Percentiles rank a stretch among this genome's conserved stretches.
phyloP scores from a whole-genome alignment of 1,284 basidiomycete species.

The Fomes fomentarius region DNA sequence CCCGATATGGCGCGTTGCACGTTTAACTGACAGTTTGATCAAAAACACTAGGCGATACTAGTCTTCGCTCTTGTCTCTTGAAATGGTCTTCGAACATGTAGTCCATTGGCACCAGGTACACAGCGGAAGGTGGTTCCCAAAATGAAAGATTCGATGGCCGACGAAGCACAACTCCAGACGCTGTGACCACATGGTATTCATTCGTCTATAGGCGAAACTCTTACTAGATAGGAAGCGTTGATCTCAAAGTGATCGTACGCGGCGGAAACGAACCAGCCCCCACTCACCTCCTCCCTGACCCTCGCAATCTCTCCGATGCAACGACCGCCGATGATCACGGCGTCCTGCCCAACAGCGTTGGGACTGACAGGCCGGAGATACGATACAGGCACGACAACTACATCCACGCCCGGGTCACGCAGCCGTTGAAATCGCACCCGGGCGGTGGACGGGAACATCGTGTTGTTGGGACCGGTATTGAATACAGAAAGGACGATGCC shows the following conservation, averaged over 20 bases:
- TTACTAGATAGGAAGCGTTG: conserved; percentile 13
- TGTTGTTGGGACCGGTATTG: conserved; percentile 18
- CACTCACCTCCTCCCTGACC: conserved; percentile 23
- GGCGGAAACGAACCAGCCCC: conserved; percentile 26
- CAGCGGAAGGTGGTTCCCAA: no score
- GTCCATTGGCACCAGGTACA: no score
- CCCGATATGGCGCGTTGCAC: no score
- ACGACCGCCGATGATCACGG: conserved; percentile 21
- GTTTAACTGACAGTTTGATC: no score
- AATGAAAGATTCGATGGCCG: no score
- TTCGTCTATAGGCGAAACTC: conserved; percentile 3
- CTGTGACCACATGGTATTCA: no score
- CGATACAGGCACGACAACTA: conserved; percentile 17
- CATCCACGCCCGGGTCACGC: conserved; percentile 1
- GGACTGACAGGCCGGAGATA: conserved; percentile 22
- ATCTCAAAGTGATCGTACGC: conserved; percentile 24
- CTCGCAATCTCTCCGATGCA: conserved; percentile 19
- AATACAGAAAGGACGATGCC: conserved; percentile 24
- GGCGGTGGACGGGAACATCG: conserved; percentile 19
- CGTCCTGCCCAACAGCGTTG: conserved; percentile 13
- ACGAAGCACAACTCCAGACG: no score
- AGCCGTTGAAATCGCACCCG: conserved; percentile 21
- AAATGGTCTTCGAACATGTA: no score
- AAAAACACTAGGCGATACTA: no score
- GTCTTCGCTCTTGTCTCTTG: no score